Evolutionary conservation across 345 rosid genomes (phyloP).

Genomic region (Melaleuca quinquenervia): DNA sequence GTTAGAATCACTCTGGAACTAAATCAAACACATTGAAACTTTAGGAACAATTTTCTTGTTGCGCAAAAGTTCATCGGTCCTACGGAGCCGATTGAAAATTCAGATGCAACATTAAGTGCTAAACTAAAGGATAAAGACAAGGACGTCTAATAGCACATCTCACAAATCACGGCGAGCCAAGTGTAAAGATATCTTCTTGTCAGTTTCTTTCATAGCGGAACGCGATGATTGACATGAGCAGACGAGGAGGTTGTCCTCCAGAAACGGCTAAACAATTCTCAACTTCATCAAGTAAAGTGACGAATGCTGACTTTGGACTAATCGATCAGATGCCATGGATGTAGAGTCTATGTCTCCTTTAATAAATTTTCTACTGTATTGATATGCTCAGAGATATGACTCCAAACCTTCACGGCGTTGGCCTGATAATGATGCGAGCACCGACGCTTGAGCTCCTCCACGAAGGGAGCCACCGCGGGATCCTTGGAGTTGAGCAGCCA

Average conservation of each 20-base stretch:
- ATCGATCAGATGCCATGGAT: not conserved
- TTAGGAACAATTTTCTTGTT: not conserved
- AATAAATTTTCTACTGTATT: not conserved
- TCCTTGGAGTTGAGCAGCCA: slow-evolving; percentile 3
- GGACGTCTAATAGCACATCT: not conserved
- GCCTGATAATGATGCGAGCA: not conserved
- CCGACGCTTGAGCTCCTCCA: slow-evolving; percentile 7
- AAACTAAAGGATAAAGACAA: not conserved
- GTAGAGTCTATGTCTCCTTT: not conserved
- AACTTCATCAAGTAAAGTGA: not conserved
- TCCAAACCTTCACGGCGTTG: not conserved
- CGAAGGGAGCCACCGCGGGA: not conserved
- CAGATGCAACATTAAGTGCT: not conserved
- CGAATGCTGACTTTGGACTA: not conserved
- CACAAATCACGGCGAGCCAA: not conserved
- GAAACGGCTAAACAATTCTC: not conserved
- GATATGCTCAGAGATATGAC: not conserved
- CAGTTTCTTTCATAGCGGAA: not conserved
- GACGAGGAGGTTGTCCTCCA: not conserved
- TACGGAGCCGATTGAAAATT: not conserved
- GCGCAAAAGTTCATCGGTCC: not conserved
- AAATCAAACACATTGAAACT: not conserved
- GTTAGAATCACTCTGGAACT: not conserved
- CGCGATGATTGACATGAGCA: not conserved
- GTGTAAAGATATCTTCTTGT: not conserved